Conservation (phyloP, 108 stramenopile genomes). For the Skeletonema grethae region DNA sequence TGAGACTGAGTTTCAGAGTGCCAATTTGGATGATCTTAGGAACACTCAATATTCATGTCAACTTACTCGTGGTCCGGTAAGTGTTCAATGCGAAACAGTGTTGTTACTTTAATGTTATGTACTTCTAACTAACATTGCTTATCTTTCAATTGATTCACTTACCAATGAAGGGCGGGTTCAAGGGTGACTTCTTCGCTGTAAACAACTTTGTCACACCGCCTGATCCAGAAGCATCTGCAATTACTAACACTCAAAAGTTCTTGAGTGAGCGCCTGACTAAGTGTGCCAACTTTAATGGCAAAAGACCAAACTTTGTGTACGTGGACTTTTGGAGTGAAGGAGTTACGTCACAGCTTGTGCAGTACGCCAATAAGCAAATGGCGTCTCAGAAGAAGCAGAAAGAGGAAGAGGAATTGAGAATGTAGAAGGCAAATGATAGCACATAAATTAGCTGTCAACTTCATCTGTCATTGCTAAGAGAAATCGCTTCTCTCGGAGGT, state of each 20-base stretch:
- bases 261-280: constrained; percentile 20
- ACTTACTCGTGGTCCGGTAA: constrained; percentile 44
- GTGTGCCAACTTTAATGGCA: constrained; percentile 33
- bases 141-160: too few relatives aligned
- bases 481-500: background rate
- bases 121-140: too few relatives aligned
- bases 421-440: background rate
- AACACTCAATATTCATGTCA: constrained; percentile 53
- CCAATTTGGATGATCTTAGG: constrained; percentile 39
- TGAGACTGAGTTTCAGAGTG: constrained; percentile 63
- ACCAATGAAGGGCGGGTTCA: background rate
- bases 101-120: too few relatives aligned
- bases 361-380: constrained; percentile 32
- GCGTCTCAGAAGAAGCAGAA: background rate
- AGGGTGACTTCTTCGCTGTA: constrained; percentile 35
- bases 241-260: constrained; percentile 34
- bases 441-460: background rate
- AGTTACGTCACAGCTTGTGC: constrained; percentile 26
- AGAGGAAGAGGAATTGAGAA: background rate
- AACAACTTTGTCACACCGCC: constrained; percentile 52
- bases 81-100: too few relatives aligned
- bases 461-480: background rate
- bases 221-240: constrained; percentile 23
- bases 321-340: constrained; percentile 46
- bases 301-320: constrained; percentile 47